Base-by-base conservation (phyloP, 2,329 filamentous ascomycete species). In the Teratosphaeria epicoccoides region DNA sequence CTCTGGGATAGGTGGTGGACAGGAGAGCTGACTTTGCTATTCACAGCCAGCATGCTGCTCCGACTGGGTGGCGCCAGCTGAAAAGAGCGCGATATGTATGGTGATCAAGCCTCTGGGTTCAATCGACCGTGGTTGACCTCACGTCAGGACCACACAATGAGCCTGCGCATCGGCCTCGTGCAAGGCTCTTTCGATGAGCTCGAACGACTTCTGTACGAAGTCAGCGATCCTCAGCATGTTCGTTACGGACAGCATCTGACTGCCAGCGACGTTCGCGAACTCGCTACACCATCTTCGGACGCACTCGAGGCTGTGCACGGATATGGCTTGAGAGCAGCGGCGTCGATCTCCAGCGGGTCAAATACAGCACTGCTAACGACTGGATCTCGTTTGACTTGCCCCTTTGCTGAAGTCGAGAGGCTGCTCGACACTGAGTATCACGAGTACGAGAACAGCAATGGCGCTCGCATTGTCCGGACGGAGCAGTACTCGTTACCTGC, bases 401-500 rank as follows among this genome's bases (percentile, higher is more conserved):
- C 1, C 70, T 82, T 17, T n/a, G 66, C 69, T 40, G 63, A 70
- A 40, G 73, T 75, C 1, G 79, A 83, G 60, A 66, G 69, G 20
- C 72, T 82, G 4, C 70, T 83, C n/a, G 65, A 77, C 51, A 76
- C 76, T 3, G 68, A 72, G 51, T 79, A 78, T 59, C 70, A 69
- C 50, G 68, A 75, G 55, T 83, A 75, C 65, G 66, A 75, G 61
- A 77, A 69, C 48, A 66, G 68, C 25, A 75, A 81, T 60, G 79
- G 79, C 17, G 63, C 71, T 2, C 61, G 70, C 9, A 61, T 81
- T 5, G 70, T 77, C 14, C 74, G 80, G 43, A 73, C 79, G 0
- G 73, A 76, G 1, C 66, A 71, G 40, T 83, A 79, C 78, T 81
- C 78, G 43, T 72, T 83, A 3, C 79, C 80, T 14, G 61, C 59